Evolutionary conservation across 352 stramenopile genomes (phyloP).

Genomic region (Phytophthora crassamura): DNA sequence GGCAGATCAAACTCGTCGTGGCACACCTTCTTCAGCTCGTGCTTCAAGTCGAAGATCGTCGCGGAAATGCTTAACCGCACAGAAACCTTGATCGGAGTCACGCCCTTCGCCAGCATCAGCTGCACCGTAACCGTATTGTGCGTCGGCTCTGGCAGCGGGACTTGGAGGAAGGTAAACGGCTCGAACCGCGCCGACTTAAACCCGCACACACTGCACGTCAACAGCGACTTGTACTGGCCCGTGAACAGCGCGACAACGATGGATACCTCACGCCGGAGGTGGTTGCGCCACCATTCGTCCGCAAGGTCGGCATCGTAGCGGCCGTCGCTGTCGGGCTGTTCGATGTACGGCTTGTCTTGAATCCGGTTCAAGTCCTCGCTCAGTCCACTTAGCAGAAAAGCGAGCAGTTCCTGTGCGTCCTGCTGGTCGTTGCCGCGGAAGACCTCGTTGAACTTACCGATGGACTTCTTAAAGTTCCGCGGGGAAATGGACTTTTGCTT

Average conservation of each 20-base stretch:
- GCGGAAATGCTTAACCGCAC: conserved; percentile 82
- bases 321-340: conserved; percentile 98
- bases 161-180: conserved; percentile 91
- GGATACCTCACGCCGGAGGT: conserved; percentile 97
- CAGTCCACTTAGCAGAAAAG: conserved; percentile 96
- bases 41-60: conserved; percentile 89
- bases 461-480: conserved; percentile 94
- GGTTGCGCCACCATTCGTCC: conserved; percentile 99
- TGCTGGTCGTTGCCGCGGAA: conserved; percentile 98
- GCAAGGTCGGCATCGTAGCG: conserved; percentile 97
- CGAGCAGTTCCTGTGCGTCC: conserved; percentile 97
- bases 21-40: conserved; percentile 84
- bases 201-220: conserved; percentile 96
- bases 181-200: conserved; percentile 96
- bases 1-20: conserved; percentile 74
- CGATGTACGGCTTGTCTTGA: conserved; percentile 96
- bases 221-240: conserved; percentile 98
- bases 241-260: conserved; percentile 99
- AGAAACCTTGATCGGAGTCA: conserved; percentile 83
- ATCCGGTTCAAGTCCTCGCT: conserved; percentile 99
- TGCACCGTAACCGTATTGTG: conserved; percentile 85
- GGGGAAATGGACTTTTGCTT: conserved; percentile 94
- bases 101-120: conserved; percentile 75
- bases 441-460: conserved; percentile 95
- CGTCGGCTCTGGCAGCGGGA: conserved; percentile 88